Evolutionary conservation across 2,329 filamentous ascomycete species (phyloP).

Genomic region (Ceratocystis papillata): DNA sequence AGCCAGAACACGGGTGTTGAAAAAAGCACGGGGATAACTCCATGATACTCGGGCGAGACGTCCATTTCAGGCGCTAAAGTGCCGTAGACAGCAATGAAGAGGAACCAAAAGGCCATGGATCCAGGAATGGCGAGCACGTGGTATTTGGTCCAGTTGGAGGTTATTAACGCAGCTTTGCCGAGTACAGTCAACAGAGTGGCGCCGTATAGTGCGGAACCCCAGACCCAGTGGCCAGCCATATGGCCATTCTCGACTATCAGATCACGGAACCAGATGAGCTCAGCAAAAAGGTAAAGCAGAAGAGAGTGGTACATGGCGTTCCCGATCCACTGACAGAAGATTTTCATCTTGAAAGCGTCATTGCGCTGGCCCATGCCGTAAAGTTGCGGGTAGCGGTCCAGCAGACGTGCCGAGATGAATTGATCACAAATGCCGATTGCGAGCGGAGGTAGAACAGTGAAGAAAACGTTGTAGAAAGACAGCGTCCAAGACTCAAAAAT

Average conservation of each 20-base stretch:
- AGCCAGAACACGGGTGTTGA: slow-evolving; percentile 80
- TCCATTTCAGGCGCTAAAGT: slow-evolving; percentile 71
- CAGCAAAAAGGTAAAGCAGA: slow-evolving; percentile 74
- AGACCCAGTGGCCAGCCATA: slow-evolving; percentile 89
- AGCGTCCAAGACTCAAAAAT: slow-evolving; percentile 99
- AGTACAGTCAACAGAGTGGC: slow-evolving; percentile 87
- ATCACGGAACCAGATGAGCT: slow-evolving; percentile 74
- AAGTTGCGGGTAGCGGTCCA: slow-evolving; percentile 92
- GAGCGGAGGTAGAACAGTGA: slow-evolving; percentile 85
- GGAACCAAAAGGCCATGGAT: slow-evolving; percentile 82
- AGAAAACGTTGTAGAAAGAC: slow-evolving; percentile 99
- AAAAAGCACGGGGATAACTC: slow-evolving; percentile 72
- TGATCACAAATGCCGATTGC: slow-evolving; percentile 95
- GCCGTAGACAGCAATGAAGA: slow-evolving; percentile 79
- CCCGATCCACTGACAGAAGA: slow-evolving; percentile 83
- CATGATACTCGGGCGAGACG: slow-evolving; percentile 74
- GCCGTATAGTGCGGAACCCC: slow-evolving; percentile 91
- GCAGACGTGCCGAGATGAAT: slow-evolving; percentile 83
- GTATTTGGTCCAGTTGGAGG: slow-evolving; percentile 98
- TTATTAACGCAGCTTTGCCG: slow-evolving; percentile 86
- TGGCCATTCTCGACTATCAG: slow-evolving; percentile 68
- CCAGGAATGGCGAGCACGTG: slow-evolving; percentile 91
- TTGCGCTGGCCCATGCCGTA: slow-evolving; percentile 90
- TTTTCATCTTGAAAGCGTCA: slow-evolving; percentile 83
- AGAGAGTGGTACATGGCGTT: slow-evolving; percentile 96